Conservation (phyloP, 345 rosid genomes). For the Fremontodendron californicum region DNA sequence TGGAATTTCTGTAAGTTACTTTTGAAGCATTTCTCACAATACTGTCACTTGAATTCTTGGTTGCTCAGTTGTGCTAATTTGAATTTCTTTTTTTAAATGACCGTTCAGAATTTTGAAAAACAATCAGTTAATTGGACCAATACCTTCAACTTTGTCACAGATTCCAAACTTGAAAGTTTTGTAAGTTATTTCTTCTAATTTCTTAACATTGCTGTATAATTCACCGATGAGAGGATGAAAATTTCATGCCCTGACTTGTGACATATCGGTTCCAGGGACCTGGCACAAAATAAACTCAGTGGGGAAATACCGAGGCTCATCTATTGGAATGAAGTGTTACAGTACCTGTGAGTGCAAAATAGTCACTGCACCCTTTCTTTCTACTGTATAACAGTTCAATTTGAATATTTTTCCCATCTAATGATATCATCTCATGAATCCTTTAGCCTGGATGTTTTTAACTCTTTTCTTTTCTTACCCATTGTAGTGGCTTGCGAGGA, state of each 20-base stretch:
- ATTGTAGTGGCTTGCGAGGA: conserved; percentile 75
- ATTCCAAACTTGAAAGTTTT: conserved; percentile 81
- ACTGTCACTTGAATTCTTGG: neutral
- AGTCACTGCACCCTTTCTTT: neutral
- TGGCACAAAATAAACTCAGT: conserved; percentile 80
- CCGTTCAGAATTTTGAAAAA: conserved; percentile 64
- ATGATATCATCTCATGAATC: neutral
- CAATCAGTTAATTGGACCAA: conserved; percentile 81
- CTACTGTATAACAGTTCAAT: neutral
- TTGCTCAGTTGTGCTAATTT: neutral
- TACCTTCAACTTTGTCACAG: conserved; percentile 90
- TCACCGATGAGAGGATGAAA: neutral
- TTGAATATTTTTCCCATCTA: neutral
- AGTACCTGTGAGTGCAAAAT: conserved; percentile 72
- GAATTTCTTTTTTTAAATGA: neutral
- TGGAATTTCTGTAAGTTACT: conserved; percentile 68
- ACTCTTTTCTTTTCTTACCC: neutral
- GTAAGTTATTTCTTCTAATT: conserved; percentile 40
- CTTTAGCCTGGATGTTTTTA: neutral
- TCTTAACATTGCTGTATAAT: neutral
- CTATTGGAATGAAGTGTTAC: conserved; percentile 98
- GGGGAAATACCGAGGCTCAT: conserved; percentile 96
- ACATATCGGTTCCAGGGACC: conserved; percentile 49
- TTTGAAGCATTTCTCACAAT: neutral
- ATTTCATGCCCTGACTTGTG: neutral